These are phyloP conservation scores for Fraxinus dipetala DNA, from an alignment of 305 asterid species.

Conservation along the genomic window DNA sequence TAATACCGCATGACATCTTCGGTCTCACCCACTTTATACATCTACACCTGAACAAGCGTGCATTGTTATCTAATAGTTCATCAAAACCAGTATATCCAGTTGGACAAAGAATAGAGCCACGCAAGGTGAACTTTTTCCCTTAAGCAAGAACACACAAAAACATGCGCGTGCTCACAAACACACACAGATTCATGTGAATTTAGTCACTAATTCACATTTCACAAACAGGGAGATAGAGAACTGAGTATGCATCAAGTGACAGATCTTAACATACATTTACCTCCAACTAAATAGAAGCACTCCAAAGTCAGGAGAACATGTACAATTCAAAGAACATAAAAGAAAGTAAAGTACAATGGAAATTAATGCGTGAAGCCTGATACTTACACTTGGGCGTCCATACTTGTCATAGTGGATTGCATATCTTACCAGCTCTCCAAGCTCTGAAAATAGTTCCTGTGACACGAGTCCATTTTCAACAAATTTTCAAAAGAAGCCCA, in stretches of 20 bases:
- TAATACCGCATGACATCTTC: neutral
- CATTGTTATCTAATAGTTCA: neutral
- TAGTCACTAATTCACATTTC: neutral
- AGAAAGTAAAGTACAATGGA: too few relatives aligned
- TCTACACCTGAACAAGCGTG: neutral
- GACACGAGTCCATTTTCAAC: slow-evolving; percentile 46
- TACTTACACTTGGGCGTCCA: slow-evolving; percentile 93
- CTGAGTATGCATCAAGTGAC: neutral
- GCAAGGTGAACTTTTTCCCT: neutral
- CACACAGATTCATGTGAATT: too few relatives aligned
- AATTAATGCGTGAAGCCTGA: neutral
- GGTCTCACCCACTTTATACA: neutral
- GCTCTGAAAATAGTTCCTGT: slow-evolving; percentile 87
- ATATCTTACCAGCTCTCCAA: slow-evolving; percentile 80
- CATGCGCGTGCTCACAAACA: too few relatives aligned
- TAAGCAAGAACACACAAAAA: neutral
- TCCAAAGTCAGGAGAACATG: neutral
- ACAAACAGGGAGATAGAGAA: neutral
- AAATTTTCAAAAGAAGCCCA: slow-evolving; percentile 37
- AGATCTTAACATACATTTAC: neutral
- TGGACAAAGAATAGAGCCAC: neutral
- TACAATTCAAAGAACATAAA: neutral
- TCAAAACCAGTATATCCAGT: neutral
- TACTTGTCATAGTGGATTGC: slow-evolving; percentile 82
- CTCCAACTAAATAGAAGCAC: neutral